Percentiles rank a stretch among this genome's conserved stretches.
phyloP scores from a whole-genome alignment of 495 filamentous ascomycete genomes.

The Hyaloscypha variabilis region DNA sequence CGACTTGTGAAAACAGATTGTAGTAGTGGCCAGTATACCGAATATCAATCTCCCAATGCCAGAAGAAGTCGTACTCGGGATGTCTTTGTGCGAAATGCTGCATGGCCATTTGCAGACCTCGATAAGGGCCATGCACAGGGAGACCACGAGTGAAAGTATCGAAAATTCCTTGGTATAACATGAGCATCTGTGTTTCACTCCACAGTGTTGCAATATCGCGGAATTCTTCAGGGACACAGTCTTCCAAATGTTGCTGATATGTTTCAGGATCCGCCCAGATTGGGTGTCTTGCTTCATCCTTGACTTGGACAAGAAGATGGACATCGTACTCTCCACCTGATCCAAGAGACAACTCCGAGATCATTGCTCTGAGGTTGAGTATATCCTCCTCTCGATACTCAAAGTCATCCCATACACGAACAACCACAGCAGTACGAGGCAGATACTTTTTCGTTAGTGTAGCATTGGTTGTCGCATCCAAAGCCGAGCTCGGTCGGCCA shows the following conservation, averaged over 20 bases:
- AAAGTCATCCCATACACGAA: constrained; percentile 75
- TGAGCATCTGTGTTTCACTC: constrained; percentile 88
- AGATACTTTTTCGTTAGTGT: constrained; percentile 38
- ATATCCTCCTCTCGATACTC: constrained; percentile 70
- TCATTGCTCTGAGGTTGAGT: constrained; percentile 70
- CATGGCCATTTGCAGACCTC: constrained; percentile 89
- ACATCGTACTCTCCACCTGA: constrained; percentile 83
- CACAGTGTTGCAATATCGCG: constrained; percentile 85
- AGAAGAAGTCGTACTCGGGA: constrained; percentile 92
- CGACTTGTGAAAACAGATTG: constrained; percentile 77
- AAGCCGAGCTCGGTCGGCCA: neutral
- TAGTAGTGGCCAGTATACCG: constrained; percentile 97
- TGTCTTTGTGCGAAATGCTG: constrained; percentile 90
- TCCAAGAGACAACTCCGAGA: constrained; percentile 73
- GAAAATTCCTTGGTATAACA: constrained; percentile 80
- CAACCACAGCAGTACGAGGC: constrained; percentile 70
- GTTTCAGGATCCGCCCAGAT: constrained; percentile 65
- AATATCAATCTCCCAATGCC: constrained; percentile 99
- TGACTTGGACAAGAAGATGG: constrained; percentile 79
- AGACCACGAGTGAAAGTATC: constrained; percentile 74
- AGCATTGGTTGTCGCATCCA: constrained; percentile 4
- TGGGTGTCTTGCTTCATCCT: constrained; percentile 58
- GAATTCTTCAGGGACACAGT: constrained; percentile 83
- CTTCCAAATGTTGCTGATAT: constrained; percentile 61
- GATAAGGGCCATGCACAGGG: constrained; percentile 89